Percentiles rank a stretch among this genome's conserved stretches.
Conservation (phyloP, 257 asterid species). For the Thymus quinquecostatus region DNA sequence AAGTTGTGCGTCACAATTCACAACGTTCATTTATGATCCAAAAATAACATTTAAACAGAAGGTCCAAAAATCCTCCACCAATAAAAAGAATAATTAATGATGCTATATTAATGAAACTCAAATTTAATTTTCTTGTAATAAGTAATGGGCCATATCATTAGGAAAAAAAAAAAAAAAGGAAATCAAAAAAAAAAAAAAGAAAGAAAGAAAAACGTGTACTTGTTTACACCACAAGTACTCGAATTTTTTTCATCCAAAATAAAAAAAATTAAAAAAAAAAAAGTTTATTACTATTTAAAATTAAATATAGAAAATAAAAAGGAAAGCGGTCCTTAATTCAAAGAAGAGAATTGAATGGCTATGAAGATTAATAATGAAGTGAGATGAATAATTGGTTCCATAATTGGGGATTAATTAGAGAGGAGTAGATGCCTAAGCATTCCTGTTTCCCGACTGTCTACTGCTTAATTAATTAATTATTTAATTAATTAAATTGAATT, state of each 20-base stretch:
- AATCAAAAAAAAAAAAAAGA: too few species aligned
- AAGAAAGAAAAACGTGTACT: too few species aligned
- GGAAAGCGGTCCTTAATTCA: conserved; percentile 36
- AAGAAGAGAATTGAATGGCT: conserved; percentile 32
- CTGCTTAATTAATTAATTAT: background rate
- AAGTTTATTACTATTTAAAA: background rate
- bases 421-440: conserved; percentile 28
- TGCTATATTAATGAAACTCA: background rate
- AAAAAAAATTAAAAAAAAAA: background rate
- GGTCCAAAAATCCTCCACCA: background rate
- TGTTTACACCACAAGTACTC: conserved; percentile 7
- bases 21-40: background rate
- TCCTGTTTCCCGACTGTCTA: conserved; percentile 4
- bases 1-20: background rate
- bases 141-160: conserved; percentile 18
- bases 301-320: background rate
- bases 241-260: too few species aligned
- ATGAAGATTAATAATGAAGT: conserved; percentile 35
- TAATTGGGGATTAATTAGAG: conserved; percentile 34
- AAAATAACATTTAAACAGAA: conserved; percentile 5
- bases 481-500: background rate
- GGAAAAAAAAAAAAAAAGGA: too few species aligned
- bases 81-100: conserved; percentile 8
- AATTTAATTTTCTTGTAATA: conserved; percentile 5
- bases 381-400: conserved; percentile 39